phyloP scores from a whole-genome alignment of 148 eudicot genomes.

The Polygonum maritimum region DNA sequence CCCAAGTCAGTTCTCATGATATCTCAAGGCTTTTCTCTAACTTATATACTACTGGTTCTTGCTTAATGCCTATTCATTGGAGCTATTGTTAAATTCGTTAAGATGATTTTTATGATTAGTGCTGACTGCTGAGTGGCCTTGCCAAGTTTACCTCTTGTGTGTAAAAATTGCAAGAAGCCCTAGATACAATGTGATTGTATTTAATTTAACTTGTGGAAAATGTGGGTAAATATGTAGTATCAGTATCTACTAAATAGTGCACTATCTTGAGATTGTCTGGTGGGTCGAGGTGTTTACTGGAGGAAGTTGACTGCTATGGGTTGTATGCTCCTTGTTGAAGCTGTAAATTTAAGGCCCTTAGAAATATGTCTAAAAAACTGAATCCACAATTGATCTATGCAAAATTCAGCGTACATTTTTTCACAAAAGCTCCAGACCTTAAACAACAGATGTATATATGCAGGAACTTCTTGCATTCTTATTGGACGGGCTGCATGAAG shows the following conservation, averaged over 20 bases:
- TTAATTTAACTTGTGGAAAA: not conserved
- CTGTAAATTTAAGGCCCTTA: not conserved
- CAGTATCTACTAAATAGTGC: not conserved
- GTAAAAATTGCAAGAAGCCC: not conserved
- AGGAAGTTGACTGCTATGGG: not conserved
- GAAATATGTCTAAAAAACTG: not conserved
- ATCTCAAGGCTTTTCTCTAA: not conserved
- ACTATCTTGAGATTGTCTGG: not conserved
- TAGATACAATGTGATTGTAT: not conserved
- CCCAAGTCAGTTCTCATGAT: constrained; percentile 52
- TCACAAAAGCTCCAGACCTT: not conserved
- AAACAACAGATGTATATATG: not conserved
- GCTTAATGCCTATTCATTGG: not conserved
- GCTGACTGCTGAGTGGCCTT: not conserved
- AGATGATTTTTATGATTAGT: not conserved
- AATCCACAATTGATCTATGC: not conserved
- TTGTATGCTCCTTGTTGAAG: not conserved
- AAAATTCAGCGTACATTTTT: not conserved
- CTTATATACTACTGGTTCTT: constrained; percentile 4
- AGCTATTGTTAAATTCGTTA: not conserved
- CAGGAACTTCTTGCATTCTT: constrained; percentile 94
- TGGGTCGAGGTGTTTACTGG: not conserved
- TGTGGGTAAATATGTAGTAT: not conserved
- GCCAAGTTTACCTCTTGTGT: not conserved
- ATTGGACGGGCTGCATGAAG: constrained; percentile 96